phyloP scores from a whole-genome alignment of 257 asterid species.

The Solanum commersonii region DNA sequence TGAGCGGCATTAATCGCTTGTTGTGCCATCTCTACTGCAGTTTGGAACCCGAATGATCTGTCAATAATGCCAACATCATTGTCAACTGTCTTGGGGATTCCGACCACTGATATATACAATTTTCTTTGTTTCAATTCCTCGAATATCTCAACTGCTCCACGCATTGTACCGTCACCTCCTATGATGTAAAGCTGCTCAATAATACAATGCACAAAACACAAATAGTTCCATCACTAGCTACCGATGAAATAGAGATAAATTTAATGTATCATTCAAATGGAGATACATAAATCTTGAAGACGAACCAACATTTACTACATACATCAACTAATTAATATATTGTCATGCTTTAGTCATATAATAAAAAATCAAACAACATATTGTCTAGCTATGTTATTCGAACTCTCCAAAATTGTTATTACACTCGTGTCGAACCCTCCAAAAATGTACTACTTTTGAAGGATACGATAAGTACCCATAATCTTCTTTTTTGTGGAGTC shows the following conservation, averaged over 20 bases:
- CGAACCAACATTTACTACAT: neutral
- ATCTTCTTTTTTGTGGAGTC: neutral
- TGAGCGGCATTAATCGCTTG: constrained; percentile 70
- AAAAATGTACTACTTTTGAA: neutral
- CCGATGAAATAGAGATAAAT: neutral
- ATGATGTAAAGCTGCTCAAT: constrained; percentile 51
- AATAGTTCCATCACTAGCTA: neutral
- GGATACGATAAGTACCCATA: neutral
- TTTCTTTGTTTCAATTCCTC: constrained; percentile 43
- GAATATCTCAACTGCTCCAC: constrained; percentile 52
- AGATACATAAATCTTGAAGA: neutral
- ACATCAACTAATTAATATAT: neutral
- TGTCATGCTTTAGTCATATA: neutral
- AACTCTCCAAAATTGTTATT: neutral
- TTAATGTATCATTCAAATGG: neutral
- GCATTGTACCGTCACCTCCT: constrained; percentile 90
- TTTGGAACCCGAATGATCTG: constrained; percentile 75
- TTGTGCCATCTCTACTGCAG: constrained; percentile 89
- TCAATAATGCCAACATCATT: constrained; percentile 74
- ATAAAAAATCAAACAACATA: neutral
- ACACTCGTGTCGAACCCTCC: neutral
- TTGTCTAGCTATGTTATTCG: neutral
- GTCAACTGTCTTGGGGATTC: constrained; percentile 77
- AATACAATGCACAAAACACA: neutral
- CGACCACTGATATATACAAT: constrained; percentile 45